phyloP scores from a whole-genome alignment of 805 yeast genomes.

The Lipomyces spencermartinsiae region DNA sequence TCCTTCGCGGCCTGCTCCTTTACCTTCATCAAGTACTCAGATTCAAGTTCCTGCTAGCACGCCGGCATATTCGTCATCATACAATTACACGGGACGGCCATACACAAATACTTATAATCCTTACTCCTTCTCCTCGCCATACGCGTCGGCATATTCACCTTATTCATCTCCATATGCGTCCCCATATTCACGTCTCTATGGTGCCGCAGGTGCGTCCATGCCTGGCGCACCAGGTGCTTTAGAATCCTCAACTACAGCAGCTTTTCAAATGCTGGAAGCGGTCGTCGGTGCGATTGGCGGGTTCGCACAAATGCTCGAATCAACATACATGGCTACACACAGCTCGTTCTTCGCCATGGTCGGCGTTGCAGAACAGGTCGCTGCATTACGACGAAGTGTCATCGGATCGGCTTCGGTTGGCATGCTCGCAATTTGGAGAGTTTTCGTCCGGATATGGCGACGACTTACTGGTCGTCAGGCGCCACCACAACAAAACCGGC shows the following conservation, averaged over 20 bases:
- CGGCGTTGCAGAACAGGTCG: conserved; percentile 92
- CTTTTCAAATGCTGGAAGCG: conserved; percentile 90
- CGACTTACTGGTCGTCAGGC: conserved; percentile 61
- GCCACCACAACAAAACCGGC: conserved; percentile 46
- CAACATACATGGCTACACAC: conserved; percentile 98
- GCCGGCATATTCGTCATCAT: conserved; percentile 16
- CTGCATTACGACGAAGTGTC: conserved; percentile 74
- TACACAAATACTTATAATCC: conserved; percentile 20
- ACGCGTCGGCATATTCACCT: conserved; percentile 32
- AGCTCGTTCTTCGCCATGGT: conserved; percentile 95
- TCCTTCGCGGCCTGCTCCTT: conserved; percentile 33
- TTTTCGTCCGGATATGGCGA: conserved; percentile 52
- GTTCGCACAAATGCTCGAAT: conserved; percentile 96
- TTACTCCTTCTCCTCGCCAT: conserved; percentile 29
- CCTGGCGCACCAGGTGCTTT: conserved; percentile 43
- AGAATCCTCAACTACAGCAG: conserved; percentile 64
- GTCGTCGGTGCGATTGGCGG: conserved; percentile 96
- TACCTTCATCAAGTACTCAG: conserved; percentile 7
- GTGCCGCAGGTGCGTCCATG: conserved; percentile 24
- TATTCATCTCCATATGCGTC: conserved; percentile 31
- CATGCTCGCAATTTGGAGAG: conserved; percentile 62
- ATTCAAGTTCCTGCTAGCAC: neutral
- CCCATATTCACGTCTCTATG: conserved; percentile 35
- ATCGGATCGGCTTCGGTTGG: conserved; percentile 81
- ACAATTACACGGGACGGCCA: conserved; percentile 9